Evolutionary conservation across 805 yeast species (phyloP).

Genomic region (Kazachstania taianensis): DNA sequence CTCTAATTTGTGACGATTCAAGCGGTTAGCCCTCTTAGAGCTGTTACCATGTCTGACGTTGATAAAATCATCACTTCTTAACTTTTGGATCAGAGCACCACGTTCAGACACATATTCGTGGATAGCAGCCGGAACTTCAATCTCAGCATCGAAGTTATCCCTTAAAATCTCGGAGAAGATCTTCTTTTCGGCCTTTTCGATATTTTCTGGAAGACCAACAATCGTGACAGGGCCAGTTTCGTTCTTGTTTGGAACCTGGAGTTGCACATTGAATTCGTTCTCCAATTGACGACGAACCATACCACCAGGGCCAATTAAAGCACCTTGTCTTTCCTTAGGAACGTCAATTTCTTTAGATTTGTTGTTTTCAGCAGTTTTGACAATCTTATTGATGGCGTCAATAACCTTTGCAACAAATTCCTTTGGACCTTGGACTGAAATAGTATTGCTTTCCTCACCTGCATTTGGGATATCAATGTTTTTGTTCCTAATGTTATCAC

Average conservation of each 20-base stretch:
- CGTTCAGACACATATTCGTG: constrained; percentile 58
- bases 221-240: constrained; percentile 45
- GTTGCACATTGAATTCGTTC: constrained; percentile 50
- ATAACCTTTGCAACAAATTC: constrained; percentile 59
- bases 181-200: constrained; percentile 53
- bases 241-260: constrained; percentile 56
- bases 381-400: constrained; percentile 49
- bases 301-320: constrained; percentile 77
- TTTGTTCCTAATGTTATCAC: constrained; percentile 35
- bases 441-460: constrained; percentile 43
- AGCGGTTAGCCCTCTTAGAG: constrained; percentile 39
- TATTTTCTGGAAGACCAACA: constrained; percentile 55
- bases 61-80: constrained; percentile 43
- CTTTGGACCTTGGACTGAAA: constrained; percentile 68
- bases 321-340: constrained; percentile 64
- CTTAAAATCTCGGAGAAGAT: constrained; percentile 46
- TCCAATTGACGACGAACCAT: constrained; percentile 61
- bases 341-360: constrained; percentile 43
- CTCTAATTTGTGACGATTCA: constrained; percentile 35
- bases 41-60: constrained; percentile 50
- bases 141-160: constrained; percentile 42
- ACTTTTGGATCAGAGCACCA: constrained; percentile 50
- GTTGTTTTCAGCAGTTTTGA: constrained; percentile 53
- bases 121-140: constrained; percentile 46
- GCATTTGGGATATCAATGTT: constrained; percentile 51